Conservation (phyloP, 495 filamentous ascomycete genomes). For the Penicillium maclennaniae region DNA sequence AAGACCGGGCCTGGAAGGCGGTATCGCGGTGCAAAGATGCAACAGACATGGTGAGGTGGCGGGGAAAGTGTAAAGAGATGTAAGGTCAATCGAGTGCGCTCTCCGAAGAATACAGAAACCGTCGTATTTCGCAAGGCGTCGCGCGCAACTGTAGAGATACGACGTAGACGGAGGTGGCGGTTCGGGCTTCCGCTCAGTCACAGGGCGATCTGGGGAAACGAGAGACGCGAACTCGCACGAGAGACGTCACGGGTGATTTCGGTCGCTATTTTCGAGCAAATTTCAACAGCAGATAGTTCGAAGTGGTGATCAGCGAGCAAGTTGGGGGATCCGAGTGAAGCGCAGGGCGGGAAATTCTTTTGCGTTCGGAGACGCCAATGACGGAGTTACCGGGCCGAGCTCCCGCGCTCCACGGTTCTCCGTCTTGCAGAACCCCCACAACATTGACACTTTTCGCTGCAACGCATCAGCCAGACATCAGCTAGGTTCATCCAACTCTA, state of each 20-base stretch:
- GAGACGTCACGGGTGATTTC: background rate
- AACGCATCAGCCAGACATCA: background rate
- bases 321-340: conserved; percentile 7
- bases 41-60: conserved; percentile 40
- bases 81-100: background rate
- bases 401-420: conserved; percentile 18
- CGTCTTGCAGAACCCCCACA: background rate
- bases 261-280: background rate
- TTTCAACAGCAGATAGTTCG: background rate
- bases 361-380: conserved; percentile 32
- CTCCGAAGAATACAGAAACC: background rate
- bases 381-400: conserved; percentile 46
- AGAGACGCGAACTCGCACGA: background rate
- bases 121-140: background rate
- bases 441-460: background rate
- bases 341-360: conserved; percentile 42
- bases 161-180: conserved; percentile 9
- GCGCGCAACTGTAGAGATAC: conserved; percentile 1
- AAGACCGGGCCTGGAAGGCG: conserved; percentile 66
- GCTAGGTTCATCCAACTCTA: background rate
- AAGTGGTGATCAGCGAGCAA: conserved; percentile 8
- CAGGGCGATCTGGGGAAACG: background rate
- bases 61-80: conserved; percentile 39
- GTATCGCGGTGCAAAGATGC: conserved; percentile 56
- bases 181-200: conserved; percentile 3